Evolutionary conservation across 2,329 filamentous ascomycete species (phyloP).

Genomic region (Emergomyces pasteurianus): DNA sequence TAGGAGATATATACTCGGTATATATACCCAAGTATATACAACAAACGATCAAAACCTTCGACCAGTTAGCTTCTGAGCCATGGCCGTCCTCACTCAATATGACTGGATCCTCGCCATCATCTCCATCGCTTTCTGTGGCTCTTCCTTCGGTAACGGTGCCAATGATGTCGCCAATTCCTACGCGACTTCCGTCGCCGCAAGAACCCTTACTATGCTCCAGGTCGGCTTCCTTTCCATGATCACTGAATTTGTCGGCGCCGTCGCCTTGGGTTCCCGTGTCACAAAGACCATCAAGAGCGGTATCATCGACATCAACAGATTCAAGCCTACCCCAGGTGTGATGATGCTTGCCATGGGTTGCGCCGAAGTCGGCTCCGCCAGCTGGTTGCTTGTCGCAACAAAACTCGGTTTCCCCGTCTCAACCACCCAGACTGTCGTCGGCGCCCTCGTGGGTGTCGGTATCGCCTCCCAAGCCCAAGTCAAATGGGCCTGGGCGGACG

Average conservation of each 20-base stretch:
- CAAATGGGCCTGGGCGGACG: slow-evolving; percentile 32
- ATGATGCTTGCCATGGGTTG: slow-evolving; percentile 31
- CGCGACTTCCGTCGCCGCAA: slow-evolving; percentile 41
- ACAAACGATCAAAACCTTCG: background rate
- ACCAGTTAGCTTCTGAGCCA: background rate
- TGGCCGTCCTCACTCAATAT: slow-evolving; percentile 18
- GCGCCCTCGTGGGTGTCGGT: slow-evolving; percentile 24
- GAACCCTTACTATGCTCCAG: slow-evolving; percentile 41
- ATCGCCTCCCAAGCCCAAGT: slow-evolving; percentile 23
- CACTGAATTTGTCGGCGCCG: slow-evolving; percentile 43
- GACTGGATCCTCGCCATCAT: slow-evolving; percentile 33
- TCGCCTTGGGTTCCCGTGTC: slow-evolving; percentile 38
- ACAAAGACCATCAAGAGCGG: slow-evolving; percentile 34
- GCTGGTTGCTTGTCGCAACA: slow-evolving; percentile 28
- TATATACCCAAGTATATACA: background rate
- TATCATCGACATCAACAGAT: slow-evolving; percentile 30
- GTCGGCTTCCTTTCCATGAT: slow-evolving; percentile 38
- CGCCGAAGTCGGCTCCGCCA: slow-evolving; percentile 24
- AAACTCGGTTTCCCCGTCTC: slow-evolving; percentile 29
- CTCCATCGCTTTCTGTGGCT: slow-evolving; percentile 26
- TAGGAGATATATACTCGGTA: too few species aligned
- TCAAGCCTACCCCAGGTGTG: slow-evolving; percentile 22
- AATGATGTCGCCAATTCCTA: slow-evolving; percentile 47
- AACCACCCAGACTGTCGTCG: slow-evolving; percentile 31
- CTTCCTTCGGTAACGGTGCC: slow-evolving; percentile 26